These are phyloP conservation scores for Cucumis sativus DNA, from an alignment of 306 rosid genomes.

Conservation along the genomic window Cucumber_9930_V3 NC_026661.2:4933501-4934000, in stretches of 20 bases:
- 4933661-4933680: conserved; percentile 99
- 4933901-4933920: conserved; percentile 82
- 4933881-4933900: conserved; percentile 35
- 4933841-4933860: neutral
- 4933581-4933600: neutral
- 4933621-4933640: conserved; percentile 80
- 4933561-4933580: neutral
- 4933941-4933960: conserved; percentile 86
- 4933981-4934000: conserved; percentile 73
- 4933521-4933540: neutral
- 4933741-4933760: neutral
- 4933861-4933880: neutral
- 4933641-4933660: conserved; percentile 92
- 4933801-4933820: neutral
- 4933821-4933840: neutral
- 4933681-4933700: conserved; percentile 15
- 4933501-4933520: neutral
- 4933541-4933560: neutral
- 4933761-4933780: neutral
- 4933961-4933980: conserved; percentile 76
- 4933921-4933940: conserved; percentile 98
- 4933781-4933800: neutral
- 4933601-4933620: conserved; percentile 79
- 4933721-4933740: conserved; percentile 1
- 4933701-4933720: neutral